Evolutionary conservation across 208 protist genomes (phyloP).

Genomic region (Leishmania mexicana): DNA sequence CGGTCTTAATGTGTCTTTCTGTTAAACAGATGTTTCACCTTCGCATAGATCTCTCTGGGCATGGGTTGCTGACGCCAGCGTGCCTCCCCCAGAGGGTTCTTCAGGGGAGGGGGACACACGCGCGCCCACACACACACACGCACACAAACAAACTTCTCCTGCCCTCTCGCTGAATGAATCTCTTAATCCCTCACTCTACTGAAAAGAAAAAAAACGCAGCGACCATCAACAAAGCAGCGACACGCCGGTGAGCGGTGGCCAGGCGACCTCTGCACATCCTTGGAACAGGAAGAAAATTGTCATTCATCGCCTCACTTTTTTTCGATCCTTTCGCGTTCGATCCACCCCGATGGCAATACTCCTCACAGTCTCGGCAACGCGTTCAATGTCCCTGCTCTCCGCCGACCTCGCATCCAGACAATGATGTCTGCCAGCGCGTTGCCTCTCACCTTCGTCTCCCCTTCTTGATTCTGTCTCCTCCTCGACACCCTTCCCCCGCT

Average conservation of each 20-base stretch:
- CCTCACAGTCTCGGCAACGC: not conserved
- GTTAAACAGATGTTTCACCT: not conserved
- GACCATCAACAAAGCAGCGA: not conserved
- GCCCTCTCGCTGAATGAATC: not conserved
- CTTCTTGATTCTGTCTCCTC: conserved; percentile 1
- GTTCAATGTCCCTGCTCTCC: not conserved
- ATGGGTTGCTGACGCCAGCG: not conserved
- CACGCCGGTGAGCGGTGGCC: not conserved
- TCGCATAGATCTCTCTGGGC: not conserved
- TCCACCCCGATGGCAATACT: not conserved
- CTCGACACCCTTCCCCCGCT: not conserved
- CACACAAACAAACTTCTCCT: not conserved
- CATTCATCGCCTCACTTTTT: not conserved
- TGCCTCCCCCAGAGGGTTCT: not conserved
- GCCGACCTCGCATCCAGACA: not conserved
- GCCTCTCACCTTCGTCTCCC: not conserved
- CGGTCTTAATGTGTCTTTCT: not conserved
- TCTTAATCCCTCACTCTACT: not conserved
- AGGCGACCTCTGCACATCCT: not conserved
- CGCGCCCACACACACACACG: not conserved
- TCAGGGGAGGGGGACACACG: not conserved
- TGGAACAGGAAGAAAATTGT: too few relatives aligned
- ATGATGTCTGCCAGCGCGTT: not conserved
- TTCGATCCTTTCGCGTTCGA: not conserved
- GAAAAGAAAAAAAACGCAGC: not conserved